Percentiles rank a stretch among this genome's conserved stretches.
phyloP scores from a whole-genome alignment of 352 stramenopile species.

The Phytophthora sp. region DNA sequence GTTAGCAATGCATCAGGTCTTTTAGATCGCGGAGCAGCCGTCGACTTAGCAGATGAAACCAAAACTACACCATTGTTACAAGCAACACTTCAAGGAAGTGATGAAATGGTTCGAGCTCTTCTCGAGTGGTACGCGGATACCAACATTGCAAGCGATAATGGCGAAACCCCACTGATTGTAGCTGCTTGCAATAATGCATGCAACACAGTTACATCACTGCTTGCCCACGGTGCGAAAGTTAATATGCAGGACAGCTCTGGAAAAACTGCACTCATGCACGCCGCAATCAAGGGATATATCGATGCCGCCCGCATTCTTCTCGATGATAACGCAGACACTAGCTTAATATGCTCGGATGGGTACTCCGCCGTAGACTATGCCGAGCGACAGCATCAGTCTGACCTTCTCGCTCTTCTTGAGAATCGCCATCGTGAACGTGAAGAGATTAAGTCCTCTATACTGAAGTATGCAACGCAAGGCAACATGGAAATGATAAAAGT shows the following conservation, averaged over 20 bases:
- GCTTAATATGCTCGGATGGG: background rate
- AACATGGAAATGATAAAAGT: background rate
- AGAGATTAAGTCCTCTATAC: background rate
- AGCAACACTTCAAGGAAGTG: background rate
- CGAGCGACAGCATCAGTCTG: background rate
- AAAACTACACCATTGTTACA: background rate
- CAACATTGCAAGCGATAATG: background rate
- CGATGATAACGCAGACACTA: background rate
- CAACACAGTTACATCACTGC: background rate
- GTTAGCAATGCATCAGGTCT: background rate
- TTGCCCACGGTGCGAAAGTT: background rate
- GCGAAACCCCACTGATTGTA: background rate
- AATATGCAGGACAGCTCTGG: background rate
- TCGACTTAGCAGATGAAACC: background rate
- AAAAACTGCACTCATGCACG: background rate
- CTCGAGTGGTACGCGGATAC: background rate
- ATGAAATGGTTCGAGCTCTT: background rate
- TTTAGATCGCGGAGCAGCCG: background rate
- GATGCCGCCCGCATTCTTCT: background rate
- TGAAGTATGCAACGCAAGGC: background rate
- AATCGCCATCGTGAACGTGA: background rate
- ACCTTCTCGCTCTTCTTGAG: background rate
- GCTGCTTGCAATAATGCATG: background rate
- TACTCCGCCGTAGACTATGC: background rate
- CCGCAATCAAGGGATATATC: background rate